Evolutionary conservation across 768 basidiomycete species (phyloP).

Genomic region (Termitomyces eurrhizus): DNA sequence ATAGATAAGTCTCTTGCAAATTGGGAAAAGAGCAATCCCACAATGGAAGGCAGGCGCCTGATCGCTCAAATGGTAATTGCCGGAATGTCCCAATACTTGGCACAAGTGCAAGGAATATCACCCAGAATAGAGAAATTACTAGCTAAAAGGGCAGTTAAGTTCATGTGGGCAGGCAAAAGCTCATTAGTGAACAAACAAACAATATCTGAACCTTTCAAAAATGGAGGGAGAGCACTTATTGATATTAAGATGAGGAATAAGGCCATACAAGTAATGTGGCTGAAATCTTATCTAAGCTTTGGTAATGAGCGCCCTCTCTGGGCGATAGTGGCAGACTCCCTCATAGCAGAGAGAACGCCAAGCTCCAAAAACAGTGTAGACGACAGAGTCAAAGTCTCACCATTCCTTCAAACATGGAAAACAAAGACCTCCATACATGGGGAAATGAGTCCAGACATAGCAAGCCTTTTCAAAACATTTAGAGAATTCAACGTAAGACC

Average conservation of each 20-base stretch:
- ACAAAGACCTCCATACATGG: neutral
- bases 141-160: no score
- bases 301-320: neutral
- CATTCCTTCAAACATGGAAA: neutral
- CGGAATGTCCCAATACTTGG: neutral
- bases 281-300: neutral
- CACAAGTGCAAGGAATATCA: neutral
- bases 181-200: no score
- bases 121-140: no score
- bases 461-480: no score
- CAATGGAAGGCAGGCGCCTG: neutral
- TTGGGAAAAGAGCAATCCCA: neutral
- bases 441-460: accelerated
- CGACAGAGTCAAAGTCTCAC: neutral
- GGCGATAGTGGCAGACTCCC: neutral
- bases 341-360: neutral
- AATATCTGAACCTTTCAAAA: neutral
- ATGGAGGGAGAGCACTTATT: neutral
- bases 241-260: neutral
- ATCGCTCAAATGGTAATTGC: neutral
- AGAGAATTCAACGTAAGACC: no score
- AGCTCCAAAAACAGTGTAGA: neutral
- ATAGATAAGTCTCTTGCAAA: neutral
- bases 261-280: neutral
- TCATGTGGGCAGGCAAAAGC: no score